Evolutionary conservation across 148 eudicot species (phyloP), one percentile per base, ranked within the genome.

Genomic region (Cornus florida): DNA sequence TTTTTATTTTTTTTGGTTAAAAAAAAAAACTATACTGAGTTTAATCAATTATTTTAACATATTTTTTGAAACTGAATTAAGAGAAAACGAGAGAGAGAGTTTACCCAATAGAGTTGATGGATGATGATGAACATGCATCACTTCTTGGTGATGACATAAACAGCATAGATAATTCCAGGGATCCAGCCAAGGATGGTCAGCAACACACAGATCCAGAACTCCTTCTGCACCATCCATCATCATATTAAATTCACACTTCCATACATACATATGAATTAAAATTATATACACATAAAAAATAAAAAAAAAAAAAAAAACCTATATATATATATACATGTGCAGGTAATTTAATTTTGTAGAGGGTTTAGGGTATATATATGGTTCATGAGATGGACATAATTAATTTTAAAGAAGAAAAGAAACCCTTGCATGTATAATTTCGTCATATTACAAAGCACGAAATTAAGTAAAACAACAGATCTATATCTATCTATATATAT

Each of bases 111-210:
- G 23, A 62, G 24, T 62, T 19, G 66, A 62, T 19, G 62, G 62
- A 13, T 3, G 20, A 57, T 13, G 13, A 43, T 43, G 5, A 2
- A 35, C 3, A 43, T 53, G 59, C 28, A 53, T 53, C 59, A 53
- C 59, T 48, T 48, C 24, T 50, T 41, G 57, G 60, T 50, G 23
- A 41, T 60, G 79, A 32, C n/a, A 56, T 71, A 78, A 62, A 82
- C 12, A 68, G 85, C 81, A 53, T 78, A 83, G 48, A 82, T 74
- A 69, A 82, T 78, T 33, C 85, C 81, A 74, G 78, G 81, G 6
- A 78, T 24, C 31, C 64, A 83, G 13, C 82, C 81, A 6, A 83
- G 46, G 16, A 78, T 1, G 13, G 82, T 83, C 70, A 78, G 78
- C 23, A 78, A 1, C 78, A 78, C 43, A 70, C 81, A 67, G 14